Conservation (phyloP, 768 basidiomycete species). For the Boletus vermiculosoides region DNA sequence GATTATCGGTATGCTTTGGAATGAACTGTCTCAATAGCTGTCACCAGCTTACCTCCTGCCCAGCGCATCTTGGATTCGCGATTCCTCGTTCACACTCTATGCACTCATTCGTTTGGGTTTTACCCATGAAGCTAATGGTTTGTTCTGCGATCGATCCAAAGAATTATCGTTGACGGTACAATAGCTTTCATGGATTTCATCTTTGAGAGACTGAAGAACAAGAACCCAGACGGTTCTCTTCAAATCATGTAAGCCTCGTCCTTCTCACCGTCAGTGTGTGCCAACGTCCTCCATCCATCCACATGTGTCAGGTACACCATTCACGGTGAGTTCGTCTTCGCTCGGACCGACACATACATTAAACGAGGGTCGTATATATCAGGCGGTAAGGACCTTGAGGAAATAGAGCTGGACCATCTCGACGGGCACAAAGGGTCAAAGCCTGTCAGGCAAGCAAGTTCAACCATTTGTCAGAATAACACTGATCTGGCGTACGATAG, state of each 20-base stretch:
- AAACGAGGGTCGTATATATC: not conserved
- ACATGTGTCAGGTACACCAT: constrained; percentile 66
- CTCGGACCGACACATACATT: not conserved
- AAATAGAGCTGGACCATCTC: constrained; percentile 80
- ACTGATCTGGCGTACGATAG: constrained; percentile 28
- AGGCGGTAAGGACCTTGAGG: constrained; percentile 79
- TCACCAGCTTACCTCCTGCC: not conserved
- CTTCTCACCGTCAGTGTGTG: not conserved
- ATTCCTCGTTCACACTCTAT: constrained; percentile 94
- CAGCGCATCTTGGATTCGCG: constrained; percentile 90
- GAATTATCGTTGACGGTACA: not conserved
- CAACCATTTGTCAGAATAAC: not conserved
- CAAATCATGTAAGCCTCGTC: constrained; percentile 73
- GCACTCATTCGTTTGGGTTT: constrained; percentile 92
- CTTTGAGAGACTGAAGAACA: constrained; percentile 74
- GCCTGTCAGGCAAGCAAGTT: constrained; percentile 57
- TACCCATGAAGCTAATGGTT: constrained; percentile 87
- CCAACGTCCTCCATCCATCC: not conserved
- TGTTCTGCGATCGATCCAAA: constrained; percentile 11
- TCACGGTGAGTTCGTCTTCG: constrained; percentile 51
- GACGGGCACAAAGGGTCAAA: constrained; percentile 86
- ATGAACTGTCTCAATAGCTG: not conserved
- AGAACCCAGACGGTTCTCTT: constrained; percentile 86
- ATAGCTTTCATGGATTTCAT: constrained; percentile 91
- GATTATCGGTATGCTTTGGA: constrained; percentile 54